Evolutionary conservation across 2,329 filamentous ascomycete genomes (phyloP), one percentile per base, ranked within the genome.

Genomic region (Monosporascus sp.): DNA sequence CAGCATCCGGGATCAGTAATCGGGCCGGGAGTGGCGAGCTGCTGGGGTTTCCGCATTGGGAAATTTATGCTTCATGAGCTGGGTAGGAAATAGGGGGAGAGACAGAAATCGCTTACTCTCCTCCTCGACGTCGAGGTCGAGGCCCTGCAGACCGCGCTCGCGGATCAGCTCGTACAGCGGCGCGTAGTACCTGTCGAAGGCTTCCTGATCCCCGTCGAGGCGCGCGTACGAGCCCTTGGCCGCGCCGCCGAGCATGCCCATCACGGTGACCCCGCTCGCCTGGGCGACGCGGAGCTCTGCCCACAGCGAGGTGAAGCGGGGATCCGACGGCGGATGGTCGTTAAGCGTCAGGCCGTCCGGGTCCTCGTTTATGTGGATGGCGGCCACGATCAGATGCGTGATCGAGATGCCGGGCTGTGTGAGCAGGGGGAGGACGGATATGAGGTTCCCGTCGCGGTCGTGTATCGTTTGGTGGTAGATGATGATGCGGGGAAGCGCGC

Each of bases 241-340:
- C 3, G 89, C 89, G 15, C 89, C 89, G 35, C 89, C 89, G 1
- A 94, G 76, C 87, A 94, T 90, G 48, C 84, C 88, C 57, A 93
- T 74, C n/a, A 93, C 81, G 63, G 86, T 86, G 61, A 93, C 77
- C 22, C 88, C 88, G 38, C 76, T 77, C 1, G 80, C 81, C 69
- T 91, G 86, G n/a, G 90, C 72, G 61, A 82, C 75, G 27, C 79
- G 78, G 17, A 89, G 78, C 66, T 93, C 89, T 7, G 78, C 78
- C 88, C 88, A 93, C 45, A 92, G 74, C 8, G 80, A 79, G 18
- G 76, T 69, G 66, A 83, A 90, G 55, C 83, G 80, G 25, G 78
- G 71, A 60, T 87, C 75, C 15, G 81, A 75, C 2, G 87, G 87
- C 0, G 74, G 74, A 65, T 90, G 83, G 70, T 94, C 86, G 65